Percentiles rank a stretch among this genome's conserved stretches.
Evolutionary conservation across 768 basidiomycete species (phyloP).

Genomic region (Termitomyces bulborhizus): DNA sequence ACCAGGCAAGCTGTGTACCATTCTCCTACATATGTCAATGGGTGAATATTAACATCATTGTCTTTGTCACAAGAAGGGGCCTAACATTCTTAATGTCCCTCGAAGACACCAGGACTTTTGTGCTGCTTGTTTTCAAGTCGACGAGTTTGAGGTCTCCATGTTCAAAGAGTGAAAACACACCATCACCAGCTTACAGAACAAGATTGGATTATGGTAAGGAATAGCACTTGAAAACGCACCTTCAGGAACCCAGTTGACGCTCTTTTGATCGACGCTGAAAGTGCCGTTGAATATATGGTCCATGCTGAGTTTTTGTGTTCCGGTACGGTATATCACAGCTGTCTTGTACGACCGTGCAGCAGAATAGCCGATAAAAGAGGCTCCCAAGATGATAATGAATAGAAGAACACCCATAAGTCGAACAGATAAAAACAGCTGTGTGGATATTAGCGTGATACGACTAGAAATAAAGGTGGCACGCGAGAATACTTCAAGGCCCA

Average conservation of each 20-base stretch:
- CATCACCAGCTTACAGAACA: conserved; percentile 72
- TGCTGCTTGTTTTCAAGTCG: conserved; percentile 71
- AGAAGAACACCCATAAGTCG: conserved; percentile 61
- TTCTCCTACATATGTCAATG: conserved; percentile 35
- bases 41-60: not conserved
- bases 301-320: conserved; percentile 68
- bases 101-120: conserved; percentile 50
- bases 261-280: conserved; percentile 43
- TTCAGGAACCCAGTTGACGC: conserved; percentile 86
- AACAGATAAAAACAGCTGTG: conserved; percentile 45
- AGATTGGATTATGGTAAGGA: not conserved
- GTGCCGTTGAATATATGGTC: conserved; percentile 94
- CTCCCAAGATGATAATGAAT: conserved; percentile 45
- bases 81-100: conserved; percentile 63
- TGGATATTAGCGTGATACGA: not conserved
- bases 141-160: conserved; percentile 70
- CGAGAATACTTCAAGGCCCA: not conserved
- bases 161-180: conserved; percentile 70
- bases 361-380: conserved; percentile 68
- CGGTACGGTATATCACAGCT: conserved; percentile 41
- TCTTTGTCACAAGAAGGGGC: conserved; percentile 1
- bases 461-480: not conserved
- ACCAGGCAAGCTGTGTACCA: conserved; percentile 43
- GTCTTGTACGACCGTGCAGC: conserved; percentile 72
- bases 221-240: conserved; percentile 41